Percentiles rank a stretch among this genome's conserved stretches.
phyloP scores from a whole-genome alignment of 257 asterid genomes.

The Linaria vulgaris region DNA sequence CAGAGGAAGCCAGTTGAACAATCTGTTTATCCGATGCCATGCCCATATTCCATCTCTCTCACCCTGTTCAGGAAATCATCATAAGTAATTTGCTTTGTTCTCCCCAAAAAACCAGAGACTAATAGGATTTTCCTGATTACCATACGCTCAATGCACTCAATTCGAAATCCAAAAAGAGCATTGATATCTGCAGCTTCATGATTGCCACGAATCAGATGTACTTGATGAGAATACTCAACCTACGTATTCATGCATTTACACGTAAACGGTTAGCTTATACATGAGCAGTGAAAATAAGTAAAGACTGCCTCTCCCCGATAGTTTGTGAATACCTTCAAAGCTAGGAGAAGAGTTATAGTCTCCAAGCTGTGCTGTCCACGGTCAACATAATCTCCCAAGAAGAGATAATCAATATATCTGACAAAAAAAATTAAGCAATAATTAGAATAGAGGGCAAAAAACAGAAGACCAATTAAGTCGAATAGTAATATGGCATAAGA shows the following conservation, averaged over 20 bases:
- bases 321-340: conserved; percentile 67
- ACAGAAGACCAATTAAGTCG: not conserved
- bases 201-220: conserved; percentile 96
- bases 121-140: conserved; percentile 35
- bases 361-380: conserved; percentile 99
- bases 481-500: conserved; percentile 2
- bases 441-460: conserved; percentile 30
- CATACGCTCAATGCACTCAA: conserved; percentile 99
- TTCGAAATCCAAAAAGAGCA: conserved; percentile 97
- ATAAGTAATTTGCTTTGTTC: conserved; percentile 19
- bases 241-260: conserved; percentile 35
- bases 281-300: conserved; percentile 12
- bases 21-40: conserved; percentile 93
- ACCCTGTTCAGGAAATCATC: conserved; percentile 61
- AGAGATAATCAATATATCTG: conserved; percentile 96
- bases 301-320: conserved; percentile 12
- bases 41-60: conserved; percentile 99
- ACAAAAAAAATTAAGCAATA: conserved; percentile 29
- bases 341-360: conserved; percentile 89
- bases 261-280: conserved; percentile 21
- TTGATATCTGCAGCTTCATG: conserved; percentile 99
- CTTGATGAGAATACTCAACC: conserved; percentile 87
- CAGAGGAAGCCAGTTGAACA: conserved; percentile 98
- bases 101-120: conserved; percentile 4
- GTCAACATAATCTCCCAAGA: conserved; percentile 99